Evolutionary conservation across 169 alveolate species (phyloP).

Genomic region (Eimeria necatrix): DNA sequence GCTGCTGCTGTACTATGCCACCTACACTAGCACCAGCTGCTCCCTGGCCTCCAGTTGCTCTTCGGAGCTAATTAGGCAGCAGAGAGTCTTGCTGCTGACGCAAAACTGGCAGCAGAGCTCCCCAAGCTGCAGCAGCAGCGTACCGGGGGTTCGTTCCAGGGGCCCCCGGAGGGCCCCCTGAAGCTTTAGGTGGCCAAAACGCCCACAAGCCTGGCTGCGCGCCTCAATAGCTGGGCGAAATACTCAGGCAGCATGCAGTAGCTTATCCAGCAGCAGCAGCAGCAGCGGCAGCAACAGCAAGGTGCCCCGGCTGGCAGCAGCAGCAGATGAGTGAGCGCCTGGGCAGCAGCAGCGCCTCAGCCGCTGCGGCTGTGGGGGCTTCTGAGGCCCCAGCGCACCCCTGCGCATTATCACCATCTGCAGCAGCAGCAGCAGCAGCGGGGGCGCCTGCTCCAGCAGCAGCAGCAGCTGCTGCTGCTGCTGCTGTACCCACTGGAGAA

Average conservation of each 20-base stretch:
- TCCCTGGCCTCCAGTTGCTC: neutral
- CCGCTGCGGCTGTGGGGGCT: neutral
- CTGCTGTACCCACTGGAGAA: neutral
- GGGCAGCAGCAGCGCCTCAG: conserved; percentile 3
- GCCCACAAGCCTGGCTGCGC: neutral
- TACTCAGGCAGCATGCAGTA: no score
- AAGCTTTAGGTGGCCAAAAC: neutral
- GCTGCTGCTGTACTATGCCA: neutral
- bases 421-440: conserved; percentile 41
- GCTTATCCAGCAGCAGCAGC: conserved; percentile 6
- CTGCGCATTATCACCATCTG: neutral
- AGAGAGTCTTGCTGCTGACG: neutral
- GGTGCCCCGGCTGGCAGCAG: neutral
- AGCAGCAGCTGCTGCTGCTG: neutral
- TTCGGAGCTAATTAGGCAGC: neutral
- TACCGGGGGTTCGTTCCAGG: neutral
- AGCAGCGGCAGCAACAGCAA: conserved; percentile 46
- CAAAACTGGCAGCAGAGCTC: neutral
- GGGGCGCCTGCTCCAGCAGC: neutral
- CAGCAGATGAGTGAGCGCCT: conserved; percentile 20
- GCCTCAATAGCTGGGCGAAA: no score
- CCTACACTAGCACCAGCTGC: neutral
- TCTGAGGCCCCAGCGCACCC: neutral
- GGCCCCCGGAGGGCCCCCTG: neutral
- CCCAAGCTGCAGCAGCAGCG: conserved; percentile 19